These are phyloP conservation scores for Fraxinus floribunda DNA, from an alignment of 305 asterid genomes.

Conservation along the genomic window DNA sequence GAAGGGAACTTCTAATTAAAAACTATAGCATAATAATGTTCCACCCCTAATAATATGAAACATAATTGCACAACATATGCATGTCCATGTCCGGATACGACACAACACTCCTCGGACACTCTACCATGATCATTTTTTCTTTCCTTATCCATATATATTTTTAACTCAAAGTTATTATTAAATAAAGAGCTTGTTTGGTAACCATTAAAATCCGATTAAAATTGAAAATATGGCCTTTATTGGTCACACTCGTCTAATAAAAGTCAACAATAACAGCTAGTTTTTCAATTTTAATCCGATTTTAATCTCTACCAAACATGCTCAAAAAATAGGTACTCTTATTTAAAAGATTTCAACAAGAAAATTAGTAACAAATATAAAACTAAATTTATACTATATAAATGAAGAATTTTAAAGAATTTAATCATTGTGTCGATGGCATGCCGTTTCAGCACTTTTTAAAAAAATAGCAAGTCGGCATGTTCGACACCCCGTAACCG, in stretches of 20 bases:
- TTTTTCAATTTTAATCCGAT: too few relatives aligned
- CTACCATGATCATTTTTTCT: not conserved
- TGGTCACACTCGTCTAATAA: too few relatives aligned
- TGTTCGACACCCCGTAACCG: not conserved
- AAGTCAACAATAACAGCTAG: too few relatives aligned
- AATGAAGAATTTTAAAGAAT: too few relatives aligned
- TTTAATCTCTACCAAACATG: too few relatives aligned
- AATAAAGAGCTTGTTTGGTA: too few relatives aligned
- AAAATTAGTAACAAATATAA: too few relatives aligned
- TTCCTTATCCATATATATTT: not conserved
- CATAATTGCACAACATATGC: conserved; percentile 1
- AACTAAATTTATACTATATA: too few relatives aligned
- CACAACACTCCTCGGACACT: not conserved
- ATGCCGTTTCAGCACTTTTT: not conserved
- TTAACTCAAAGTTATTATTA: not conserved
- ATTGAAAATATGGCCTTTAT: too few relatives aligned
- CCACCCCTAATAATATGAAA: not conserved
- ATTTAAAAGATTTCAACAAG: too few relatives aligned
- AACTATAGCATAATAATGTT: not conserved
- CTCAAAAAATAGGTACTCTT: too few relatives aligned
- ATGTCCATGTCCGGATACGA: not conserved
- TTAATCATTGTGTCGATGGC: not conserved
- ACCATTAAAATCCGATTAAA: too few relatives aligned
- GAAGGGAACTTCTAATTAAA: not conserved
- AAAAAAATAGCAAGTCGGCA: not conserved